Evolutionary conservation across 768 basidiomycete species (phyloP).

Genomic region (Suillus occidentalis): DNA sequence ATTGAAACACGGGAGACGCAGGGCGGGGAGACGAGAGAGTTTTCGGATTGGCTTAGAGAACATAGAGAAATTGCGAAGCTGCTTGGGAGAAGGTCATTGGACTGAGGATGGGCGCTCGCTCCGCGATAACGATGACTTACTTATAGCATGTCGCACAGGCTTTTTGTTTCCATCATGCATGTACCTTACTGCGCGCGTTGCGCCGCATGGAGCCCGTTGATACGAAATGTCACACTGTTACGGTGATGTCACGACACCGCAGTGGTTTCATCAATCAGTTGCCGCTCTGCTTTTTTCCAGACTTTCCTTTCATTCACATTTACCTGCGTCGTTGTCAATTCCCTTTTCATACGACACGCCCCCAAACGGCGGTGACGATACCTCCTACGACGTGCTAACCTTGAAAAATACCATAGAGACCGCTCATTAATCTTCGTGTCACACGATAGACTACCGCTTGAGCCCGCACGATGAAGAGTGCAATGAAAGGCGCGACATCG

Average conservation of each 20-base stretch:
- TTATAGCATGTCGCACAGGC: neutral
- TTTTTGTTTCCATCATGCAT: neutral
- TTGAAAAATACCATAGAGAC: constrained; percentile 25
- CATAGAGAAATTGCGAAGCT: constrained; percentile 83
- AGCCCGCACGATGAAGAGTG: constrained; percentile 12
- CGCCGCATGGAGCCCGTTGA: neutral
- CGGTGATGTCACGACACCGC: constrained; percentile 21
- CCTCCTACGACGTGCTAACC: constrained; percentile 18
- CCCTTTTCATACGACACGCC: neutral
- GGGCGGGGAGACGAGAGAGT: constrained; percentile 46
- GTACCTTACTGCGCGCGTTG: neutral
- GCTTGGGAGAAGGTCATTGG: constrained; percentile 66
- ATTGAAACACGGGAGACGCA: constrained; percentile 60
- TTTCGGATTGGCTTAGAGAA: constrained; percentile 81
- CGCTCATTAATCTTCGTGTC: constrained; percentile 20
- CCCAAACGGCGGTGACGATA: constrained; percentile 5
- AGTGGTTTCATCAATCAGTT: constrained; percentile 9
- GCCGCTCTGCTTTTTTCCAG: constrained; percentile 10
- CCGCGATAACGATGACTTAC: neutral
- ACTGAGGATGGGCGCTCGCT: constrained; percentile 35
- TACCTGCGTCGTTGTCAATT: constrained; percentile 1
- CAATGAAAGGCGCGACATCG: constrained; percentile 23
- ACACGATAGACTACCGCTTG: constrained; percentile 7
- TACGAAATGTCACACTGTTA: constrained; percentile 11
- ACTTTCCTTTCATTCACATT: constrained; percentile 10